Conservation (phyloP, 2,329 filamentous ascomycete species). For the Zymoseptoria pseudotritici region DNA sequence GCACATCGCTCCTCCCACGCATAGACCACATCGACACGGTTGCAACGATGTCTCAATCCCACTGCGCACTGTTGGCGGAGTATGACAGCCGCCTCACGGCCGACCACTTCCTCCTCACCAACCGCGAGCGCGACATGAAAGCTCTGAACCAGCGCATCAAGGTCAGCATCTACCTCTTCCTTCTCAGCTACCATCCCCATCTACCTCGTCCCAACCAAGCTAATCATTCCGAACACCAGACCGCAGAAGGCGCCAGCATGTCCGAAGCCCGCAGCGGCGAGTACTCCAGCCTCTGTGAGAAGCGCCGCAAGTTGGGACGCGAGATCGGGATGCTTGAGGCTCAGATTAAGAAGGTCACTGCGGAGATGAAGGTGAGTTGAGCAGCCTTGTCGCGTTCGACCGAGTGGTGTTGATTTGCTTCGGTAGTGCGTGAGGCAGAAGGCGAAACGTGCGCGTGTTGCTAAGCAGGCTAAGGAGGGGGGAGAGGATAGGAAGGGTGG, state of each 20-base stretch:
- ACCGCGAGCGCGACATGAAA: not conserved
- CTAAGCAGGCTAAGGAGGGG: not conserved
- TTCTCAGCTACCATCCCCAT: too few species aligned
- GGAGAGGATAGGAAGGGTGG: not conserved
- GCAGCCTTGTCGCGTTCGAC: not conserved
- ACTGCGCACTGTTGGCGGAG: not conserved
- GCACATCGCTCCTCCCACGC: not conserved
- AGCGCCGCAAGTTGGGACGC: not conserved
- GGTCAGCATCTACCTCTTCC: not conserved
- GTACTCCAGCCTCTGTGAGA: not conserved
- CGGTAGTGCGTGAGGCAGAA: not conserved
- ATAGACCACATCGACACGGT: not conserved
- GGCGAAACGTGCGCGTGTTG: too few species aligned
- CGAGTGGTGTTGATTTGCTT: not conserved
- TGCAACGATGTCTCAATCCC: not conserved
- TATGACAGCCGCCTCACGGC: not conserved
- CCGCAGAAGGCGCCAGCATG: not conserved
- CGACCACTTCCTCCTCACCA: not conserved
- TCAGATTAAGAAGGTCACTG: not conserved
- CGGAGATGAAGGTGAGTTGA: not conserved
- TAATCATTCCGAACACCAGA: not conserved
- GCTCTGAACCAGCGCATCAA: not conserved
- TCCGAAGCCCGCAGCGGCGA: not conserved
- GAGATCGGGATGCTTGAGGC: not conserved
- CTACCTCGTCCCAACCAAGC: not conserved